A percentile compares a stretch with the other conserved stretches of the same genome.
phyloP scores from a whole-genome alignment of 306 rosid species.

The Mimosa bimucronata region DNA sequence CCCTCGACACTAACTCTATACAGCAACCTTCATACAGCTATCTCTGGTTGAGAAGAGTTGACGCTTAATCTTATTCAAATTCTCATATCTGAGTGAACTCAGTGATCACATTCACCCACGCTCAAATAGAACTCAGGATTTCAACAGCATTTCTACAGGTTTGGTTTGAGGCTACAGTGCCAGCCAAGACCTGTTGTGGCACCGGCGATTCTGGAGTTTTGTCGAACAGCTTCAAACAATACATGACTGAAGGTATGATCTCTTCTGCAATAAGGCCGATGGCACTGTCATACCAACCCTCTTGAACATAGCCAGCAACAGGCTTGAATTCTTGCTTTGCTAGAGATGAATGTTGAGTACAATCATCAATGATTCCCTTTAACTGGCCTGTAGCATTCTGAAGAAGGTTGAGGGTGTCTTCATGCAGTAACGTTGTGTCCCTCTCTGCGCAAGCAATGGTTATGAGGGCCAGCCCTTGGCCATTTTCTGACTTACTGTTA shows the following conservation, averaged over 20 bases:
- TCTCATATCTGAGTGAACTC: neutral
- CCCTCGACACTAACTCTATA: neutral
- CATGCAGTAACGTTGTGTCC: conserved; percentile 2
- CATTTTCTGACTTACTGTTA: neutral
- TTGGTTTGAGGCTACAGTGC: conserved; percentile 14
- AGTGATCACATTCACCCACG: neutral
- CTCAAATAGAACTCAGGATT: conserved; percentile 10
- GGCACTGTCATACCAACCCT: neutral
- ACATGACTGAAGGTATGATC: neutral
- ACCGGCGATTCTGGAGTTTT: neutral
- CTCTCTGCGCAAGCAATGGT: conserved; percentile 10
- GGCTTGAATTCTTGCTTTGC: neutral
- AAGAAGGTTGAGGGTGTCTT: neutral
- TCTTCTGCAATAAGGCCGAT: neutral
- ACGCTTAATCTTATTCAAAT: neutral
- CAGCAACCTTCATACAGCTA: neutral
- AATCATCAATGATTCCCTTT: neutral
- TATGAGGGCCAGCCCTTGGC: conserved; percentile 1
- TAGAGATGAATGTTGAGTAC: neutral
- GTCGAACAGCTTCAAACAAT: neutral
- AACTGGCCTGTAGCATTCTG: neutral
- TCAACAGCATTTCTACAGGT: neutral
- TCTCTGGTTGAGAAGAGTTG: neutral
- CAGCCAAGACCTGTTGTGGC: neutral
- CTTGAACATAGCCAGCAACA: neutral